Evolutionary conservation across 495 filamentous ascomycete genomes (phyloP).

Genomic region (Aspergillus sclerotiicarbonarius): DNA sequence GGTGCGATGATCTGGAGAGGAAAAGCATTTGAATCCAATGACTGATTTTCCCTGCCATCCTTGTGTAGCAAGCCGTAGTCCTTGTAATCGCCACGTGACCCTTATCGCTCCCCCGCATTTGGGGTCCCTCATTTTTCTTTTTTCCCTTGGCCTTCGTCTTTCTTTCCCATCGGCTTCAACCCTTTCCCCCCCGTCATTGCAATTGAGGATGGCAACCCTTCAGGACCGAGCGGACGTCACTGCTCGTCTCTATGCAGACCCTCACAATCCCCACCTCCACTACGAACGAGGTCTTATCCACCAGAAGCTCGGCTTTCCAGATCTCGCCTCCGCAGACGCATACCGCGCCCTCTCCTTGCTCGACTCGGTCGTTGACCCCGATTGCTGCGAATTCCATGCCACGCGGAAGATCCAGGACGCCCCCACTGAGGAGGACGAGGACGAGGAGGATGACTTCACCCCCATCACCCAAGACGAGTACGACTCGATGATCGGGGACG

Average conservation of each 20-base stretch:
- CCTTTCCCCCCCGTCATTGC: neutral
- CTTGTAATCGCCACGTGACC: conserved; percentile 20
- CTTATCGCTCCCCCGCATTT: conserved; percentile 14
- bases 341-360: conserved; percentile 83
- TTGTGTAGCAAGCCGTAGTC: no score
- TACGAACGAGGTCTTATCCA: conserved; percentile 69
- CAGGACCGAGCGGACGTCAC: conserved; percentile 27
- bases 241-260: conserved; percentile 43
- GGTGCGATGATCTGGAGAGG: neutral
- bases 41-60: no score
- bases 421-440: conserved; percentile 22
- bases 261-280: conserved; percentile 78
- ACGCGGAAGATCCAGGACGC: conserved; percentile 22
- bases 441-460: conserved; percentile 36
- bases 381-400: conserved; percentile 45
- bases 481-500: conserved; percentile 35
- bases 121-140: conserved; percentile 1
- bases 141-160: neutral
- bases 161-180: neutral
- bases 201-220: conserved; percentile 17
- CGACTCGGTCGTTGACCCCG: conserved; percentile 71
- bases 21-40: conserved; percentile 2
- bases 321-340: conserved; percentile 85
- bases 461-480: conserved; percentile 43
- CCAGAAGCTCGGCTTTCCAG: conserved; percentile 76